Percentiles rank a stretch among this genome's conserved stretches.
phyloP scores from a whole-genome alignment of 257 asterid species.

The Petrea volubilis region DNA sequence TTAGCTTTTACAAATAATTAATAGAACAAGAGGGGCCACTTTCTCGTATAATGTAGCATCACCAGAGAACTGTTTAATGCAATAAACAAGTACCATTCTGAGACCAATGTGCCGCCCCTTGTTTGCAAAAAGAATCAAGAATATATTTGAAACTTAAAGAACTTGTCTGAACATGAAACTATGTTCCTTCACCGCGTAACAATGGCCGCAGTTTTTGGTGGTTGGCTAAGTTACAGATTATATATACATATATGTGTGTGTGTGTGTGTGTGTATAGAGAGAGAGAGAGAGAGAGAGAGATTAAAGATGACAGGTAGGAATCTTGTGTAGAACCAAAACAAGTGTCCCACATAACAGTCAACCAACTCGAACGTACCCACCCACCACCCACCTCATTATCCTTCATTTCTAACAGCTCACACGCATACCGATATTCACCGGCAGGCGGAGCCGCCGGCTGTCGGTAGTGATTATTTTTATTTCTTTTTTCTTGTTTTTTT shows the following conservation, averaged over 20 bases:
- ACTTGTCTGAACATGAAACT: neutral
- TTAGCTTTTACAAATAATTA: neutral
- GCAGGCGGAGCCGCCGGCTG: neutral
- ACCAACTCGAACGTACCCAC: neutral
- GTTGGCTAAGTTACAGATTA: neutral
- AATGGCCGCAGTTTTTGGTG: neutral
- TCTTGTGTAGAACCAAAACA: neutral
- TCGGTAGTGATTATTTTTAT: neutral
- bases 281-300: too few relatives aligned
- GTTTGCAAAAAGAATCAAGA: neutral
- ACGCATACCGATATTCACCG: neutral
- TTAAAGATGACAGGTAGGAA: neutral
- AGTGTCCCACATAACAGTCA: neutral
- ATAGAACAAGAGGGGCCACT: neutral
- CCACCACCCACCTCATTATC: neutral
- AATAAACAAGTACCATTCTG: neutral
- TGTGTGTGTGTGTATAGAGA: too few relatives aligned
- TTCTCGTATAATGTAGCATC: neutral
- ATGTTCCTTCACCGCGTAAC: neutral
- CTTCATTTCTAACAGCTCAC: neutral
- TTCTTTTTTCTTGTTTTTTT: too few relatives aligned
- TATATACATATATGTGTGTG: too few relatives aligned
- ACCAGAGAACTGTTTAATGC: neutral
- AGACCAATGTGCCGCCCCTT: neutral
- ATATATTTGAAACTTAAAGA: neutral